Evolutionary conservation across 805 yeast species (phyloP), one percentile per base, ranked within the genome.

Genomic region (Komagataella ulmi): DNA sequence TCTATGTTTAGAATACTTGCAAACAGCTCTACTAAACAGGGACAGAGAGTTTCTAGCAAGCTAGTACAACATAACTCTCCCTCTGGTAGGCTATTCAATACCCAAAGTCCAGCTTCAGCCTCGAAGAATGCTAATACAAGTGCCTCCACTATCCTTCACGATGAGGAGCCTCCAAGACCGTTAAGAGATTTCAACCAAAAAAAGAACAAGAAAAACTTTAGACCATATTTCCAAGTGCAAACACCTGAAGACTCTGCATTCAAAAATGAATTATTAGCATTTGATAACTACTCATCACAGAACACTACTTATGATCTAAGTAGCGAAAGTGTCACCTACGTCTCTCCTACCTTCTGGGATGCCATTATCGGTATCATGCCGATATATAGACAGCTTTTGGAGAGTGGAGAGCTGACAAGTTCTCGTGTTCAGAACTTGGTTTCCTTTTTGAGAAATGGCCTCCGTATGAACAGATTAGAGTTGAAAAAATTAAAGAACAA

Each of bases 401-500:
- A 68, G 23, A 67, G 75, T 1, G 76, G 77, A 18, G 78, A 75
- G 53, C 66, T 78, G 51, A 70, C 71, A 53, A 68, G 71, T 24
- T 68, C 65, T 47, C 65, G 80, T 55, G 74, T 74, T 55, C 70
- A 79, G 2, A 71, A 73, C 45, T 64, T 79, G 53, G 75, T 77
- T 18, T 77, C 77, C 50, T 59, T 78, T 3, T 62, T 79, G 46
- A 78, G 80, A 56, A 77, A 77, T 52, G 82, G 80, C 3, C 65
- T 79, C 44, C 69, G 82, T 59, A 77, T 77, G 24, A 78, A 77
- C 58, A 71, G 83, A 61, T 65, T 72, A 44, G 81, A 78, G 58
- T 63, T 77, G 50, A 72, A 80, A 5, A 74, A 78, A 58, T 66
- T 79, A 63, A 72, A 76, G 54, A 77, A 77, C 61, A 79, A 79